phyloP scores from a whole-genome alignment of 257 asterid genomes.

The Solanum commersonii region DNA sequence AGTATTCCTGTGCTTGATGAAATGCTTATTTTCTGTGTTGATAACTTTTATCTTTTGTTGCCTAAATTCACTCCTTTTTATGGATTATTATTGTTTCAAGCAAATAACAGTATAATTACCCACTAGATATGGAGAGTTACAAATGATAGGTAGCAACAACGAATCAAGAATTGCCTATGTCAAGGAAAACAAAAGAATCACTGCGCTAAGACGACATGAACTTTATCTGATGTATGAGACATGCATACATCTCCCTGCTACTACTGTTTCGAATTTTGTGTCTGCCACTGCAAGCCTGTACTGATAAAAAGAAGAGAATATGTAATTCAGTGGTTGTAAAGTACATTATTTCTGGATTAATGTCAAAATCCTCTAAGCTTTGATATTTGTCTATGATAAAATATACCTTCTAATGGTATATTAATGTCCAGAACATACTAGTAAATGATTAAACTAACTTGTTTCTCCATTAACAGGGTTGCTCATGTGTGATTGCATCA shows the following conservation, averaged over 20 bases:
- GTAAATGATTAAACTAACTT: background rate
- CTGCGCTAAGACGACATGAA: background rate
- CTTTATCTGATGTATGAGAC: background rate
- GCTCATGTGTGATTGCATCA: constrained; percentile 49
- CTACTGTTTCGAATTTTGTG: background rate
- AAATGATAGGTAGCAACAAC: background rate
- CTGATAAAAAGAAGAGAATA: background rate
- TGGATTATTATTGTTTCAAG: background rate
- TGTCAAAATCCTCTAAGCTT: background rate
- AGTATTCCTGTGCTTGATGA: background rate
- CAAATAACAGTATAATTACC: background rate
- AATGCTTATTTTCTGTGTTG: background rate
- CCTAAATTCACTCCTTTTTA: background rate
- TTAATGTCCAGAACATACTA: background rate
- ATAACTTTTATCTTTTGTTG: background rate
- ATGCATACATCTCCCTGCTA: background rate
- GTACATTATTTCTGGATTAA: background rate
- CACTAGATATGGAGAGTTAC: background rate
- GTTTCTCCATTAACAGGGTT: constrained; percentile 42
- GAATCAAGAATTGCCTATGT: background rate
- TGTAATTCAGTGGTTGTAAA: background rate
- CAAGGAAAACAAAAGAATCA: background rate
- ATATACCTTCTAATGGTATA: background rate
- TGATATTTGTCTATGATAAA: background rate
- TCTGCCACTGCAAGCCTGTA: background rate